phyloP scores from a whole-genome alignment of 2,329 filamentous ascomycete genomes.

The Fusarium dimerum region DNA sequence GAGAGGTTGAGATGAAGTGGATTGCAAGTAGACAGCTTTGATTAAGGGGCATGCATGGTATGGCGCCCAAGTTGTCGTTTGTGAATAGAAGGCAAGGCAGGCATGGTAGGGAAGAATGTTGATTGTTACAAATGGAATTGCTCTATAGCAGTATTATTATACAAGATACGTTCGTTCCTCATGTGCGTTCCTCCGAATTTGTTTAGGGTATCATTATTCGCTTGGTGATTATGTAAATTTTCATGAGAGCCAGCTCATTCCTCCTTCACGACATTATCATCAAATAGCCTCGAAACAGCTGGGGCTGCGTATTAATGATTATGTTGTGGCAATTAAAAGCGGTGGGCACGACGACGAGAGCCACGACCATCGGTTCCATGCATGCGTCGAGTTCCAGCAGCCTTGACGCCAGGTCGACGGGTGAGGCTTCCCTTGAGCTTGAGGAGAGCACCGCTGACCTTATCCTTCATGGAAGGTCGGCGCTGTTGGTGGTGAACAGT shows the following conservation, averaged over 20 bases:
- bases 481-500: constrained; percentile 63
- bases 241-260: not conserved
- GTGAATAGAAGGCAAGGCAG: not conserved
- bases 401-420: constrained; percentile 70
- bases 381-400: constrained; percentile 73
- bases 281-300: not conserved
- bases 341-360: constrained; percentile 40
- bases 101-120: not conserved
- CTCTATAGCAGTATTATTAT: not conserved
- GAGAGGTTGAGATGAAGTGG: too few species aligned
- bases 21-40: too few species aligned
- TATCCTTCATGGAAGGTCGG: constrained; percentile 70
- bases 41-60: not conserved
- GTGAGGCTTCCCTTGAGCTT: constrained; percentile 72
- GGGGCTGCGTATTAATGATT: not conserved
- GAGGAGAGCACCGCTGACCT: constrained; percentile 74
- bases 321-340: constrained; percentile 9
- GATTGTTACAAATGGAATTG: not conserved
- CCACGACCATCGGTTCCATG: constrained; percentile 72
- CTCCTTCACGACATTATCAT: not conserved
- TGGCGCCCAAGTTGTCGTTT: not conserved
- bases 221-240: constrained; percentile 24
- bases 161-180: not conserved
- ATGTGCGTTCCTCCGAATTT: constrained; percentile 9
- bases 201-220: constrained; percentile 18